A percentile compares a stretch with the other conserved stretches of the same genome.
These are phyloP conservation scores for Talaromyces sp. DNA, from an alignment of 2,329 filamentous ascomycete species.

Conservation along the genomic window DNA sequence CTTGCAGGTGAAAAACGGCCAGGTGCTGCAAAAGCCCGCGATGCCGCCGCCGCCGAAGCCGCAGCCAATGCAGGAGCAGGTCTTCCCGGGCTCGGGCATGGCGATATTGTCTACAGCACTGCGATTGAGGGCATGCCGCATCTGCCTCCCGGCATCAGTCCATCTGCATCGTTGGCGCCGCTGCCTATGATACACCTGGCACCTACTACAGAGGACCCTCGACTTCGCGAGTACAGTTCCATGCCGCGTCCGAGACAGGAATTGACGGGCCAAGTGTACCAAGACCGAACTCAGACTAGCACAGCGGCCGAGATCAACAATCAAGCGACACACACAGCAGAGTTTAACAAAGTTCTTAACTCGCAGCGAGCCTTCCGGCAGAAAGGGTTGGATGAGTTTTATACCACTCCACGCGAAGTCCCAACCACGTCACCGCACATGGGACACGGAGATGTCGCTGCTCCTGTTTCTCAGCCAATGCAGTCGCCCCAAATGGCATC, in stretches of 20 bases:
- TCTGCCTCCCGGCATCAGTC: slow-evolving; percentile 66
- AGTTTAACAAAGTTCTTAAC: slow-evolving; percentile 81
- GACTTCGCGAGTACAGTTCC: slow-evolving; percentile 73
- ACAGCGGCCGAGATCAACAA: slow-evolving; percentile 72
- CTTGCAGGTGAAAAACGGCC: slow-evolving; percentile 93
- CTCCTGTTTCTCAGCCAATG: slow-evolving; percentile 30
- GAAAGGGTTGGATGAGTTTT: slow-evolving; percentile 74
- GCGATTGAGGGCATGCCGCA: slow-evolving; percentile 62
- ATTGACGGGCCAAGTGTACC: slow-evolving; percentile 77
- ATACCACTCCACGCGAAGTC: slow-evolving; percentile 76
- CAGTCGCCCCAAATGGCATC: slow-evolving; percentile 33
- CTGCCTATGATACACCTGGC: slow-evolving; percentile 80
- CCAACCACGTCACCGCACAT: slow-evolving; percentile 44
- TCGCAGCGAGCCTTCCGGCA: slow-evolving; percentile 72
- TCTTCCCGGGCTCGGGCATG: slow-evolving; percentile 61
- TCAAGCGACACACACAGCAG: slow-evolving; percentile 80
- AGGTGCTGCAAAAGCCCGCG: slow-evolving; percentile 80
- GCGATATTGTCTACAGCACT: slow-evolving; percentile 84
- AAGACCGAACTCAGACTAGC: slow-evolving; percentile 75
- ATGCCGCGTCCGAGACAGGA: slow-evolving; percentile 86
- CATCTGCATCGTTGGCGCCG: slow-evolving; percentile 58
- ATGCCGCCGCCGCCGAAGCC: slow-evolving; percentile 68
- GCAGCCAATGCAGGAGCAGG: slow-evolving; percentile 48
- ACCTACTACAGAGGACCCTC: slow-evolving; percentile 69
- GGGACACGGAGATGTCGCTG: slow-evolving; percentile 25